Evolutionary conservation across 352 stramenopile species (phyloP).

Genomic region (Phytopythium ostracodes): DNA sequence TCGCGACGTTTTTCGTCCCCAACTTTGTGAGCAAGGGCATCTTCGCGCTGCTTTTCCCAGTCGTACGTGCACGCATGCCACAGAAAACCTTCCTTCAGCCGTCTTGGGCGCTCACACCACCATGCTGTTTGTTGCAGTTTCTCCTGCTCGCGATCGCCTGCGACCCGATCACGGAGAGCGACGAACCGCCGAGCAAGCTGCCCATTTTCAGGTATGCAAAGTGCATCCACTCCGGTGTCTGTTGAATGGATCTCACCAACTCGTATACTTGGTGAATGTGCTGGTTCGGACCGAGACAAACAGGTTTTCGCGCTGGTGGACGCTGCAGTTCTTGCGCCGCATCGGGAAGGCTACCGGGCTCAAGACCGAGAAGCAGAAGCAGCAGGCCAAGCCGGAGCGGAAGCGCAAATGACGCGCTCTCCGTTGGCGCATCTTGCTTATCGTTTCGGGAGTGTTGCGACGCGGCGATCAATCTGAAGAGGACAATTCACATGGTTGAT

Average conservation of each 20-base stretch:
- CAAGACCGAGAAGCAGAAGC: slow-evolving; percentile 67
- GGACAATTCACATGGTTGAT: neutral
- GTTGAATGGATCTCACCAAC: neutral
- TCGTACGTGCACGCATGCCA: slow-evolving; percentile 65
- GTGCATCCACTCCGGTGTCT: neutral
- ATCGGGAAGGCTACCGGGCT: slow-evolving; percentile 76
- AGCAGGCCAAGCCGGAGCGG: slow-evolving; percentile 6
- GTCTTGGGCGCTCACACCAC: neutral
- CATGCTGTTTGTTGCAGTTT: slow-evolving; percentile 39
- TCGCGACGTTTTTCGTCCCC: slow-evolving; percentile 86
- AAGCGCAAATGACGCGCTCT: slow-evolving; percentile 2
- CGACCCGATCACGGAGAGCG: slow-evolving; percentile 53
- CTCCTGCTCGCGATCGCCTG: slow-evolving; percentile 78
- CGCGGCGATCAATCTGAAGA: neutral
- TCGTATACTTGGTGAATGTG: neutral
- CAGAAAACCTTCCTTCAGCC: neutral
- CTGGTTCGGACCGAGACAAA: neutral
- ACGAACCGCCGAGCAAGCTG: slow-evolving; percentile 45
- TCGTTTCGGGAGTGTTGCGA: neutral
- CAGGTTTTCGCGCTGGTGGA: slow-evolving; percentile 83
- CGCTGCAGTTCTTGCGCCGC: slow-evolving; percentile 70
- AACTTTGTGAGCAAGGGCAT: slow-evolving; percentile 91
- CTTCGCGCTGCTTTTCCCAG: slow-evolving; percentile 82
- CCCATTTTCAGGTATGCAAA: slow-evolving; percentile 67
- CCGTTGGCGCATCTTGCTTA: neutral